phyloP scores from a whole-genome alignment of 768 basidiomycete genomes.

The Collybia sordida region DNA sequence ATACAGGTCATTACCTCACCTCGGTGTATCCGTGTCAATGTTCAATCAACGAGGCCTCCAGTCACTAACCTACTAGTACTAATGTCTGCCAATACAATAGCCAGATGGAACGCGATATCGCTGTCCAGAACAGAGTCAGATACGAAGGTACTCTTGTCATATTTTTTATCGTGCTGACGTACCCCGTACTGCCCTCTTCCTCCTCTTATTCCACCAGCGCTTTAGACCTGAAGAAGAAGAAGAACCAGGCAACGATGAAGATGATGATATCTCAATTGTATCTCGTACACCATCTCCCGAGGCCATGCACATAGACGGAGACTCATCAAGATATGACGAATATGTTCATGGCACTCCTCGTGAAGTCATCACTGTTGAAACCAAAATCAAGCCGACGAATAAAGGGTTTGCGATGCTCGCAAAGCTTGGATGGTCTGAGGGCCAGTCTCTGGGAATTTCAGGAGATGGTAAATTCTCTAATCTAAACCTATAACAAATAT shows the following conservation, averaged over 20 bases:
- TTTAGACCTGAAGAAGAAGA: slow-evolving; percentile 56
- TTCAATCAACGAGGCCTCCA: not conserved
- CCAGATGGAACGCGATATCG: slow-evolving; percentile 74
- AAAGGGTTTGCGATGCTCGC: slow-evolving; percentile 79
- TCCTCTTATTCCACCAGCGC: slow-evolving; percentile 58
- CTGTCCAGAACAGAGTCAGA: slow-evolving; percentile 28
- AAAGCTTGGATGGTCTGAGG: slow-evolving; percentile 83
- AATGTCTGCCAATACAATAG: slow-evolving; percentile 68
- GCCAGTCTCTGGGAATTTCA: slow-evolving; percentile 73
- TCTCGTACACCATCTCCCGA: slow-evolving; percentile 78
- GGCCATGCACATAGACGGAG: slow-evolving; percentile 53
- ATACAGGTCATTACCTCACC: not conserved
- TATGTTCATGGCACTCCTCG: slow-evolving; percentile 47
- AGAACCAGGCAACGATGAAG: slow-evolving; percentile 42
- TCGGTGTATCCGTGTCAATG: no score
- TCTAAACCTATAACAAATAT: not conserved
- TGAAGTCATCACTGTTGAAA: slow-evolving; percentile 80
- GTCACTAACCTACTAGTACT: slow-evolving; percentile 19
- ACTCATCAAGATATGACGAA: slow-evolving; percentile 64
- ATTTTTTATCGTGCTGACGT: slow-evolving; percentile 36
- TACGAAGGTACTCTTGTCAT: slow-evolving; percentile 72
- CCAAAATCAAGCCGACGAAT: slow-evolving; percentile 75
- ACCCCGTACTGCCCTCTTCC: slow-evolving; percentile 56
- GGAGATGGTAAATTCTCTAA: slow-evolving; percentile 56
- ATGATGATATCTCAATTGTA: slow-evolving; percentile 70